phyloP scores from a whole-genome alignment of 2,329 filamentous ascomycete species.

The Phyllachora maydis region DNA sequence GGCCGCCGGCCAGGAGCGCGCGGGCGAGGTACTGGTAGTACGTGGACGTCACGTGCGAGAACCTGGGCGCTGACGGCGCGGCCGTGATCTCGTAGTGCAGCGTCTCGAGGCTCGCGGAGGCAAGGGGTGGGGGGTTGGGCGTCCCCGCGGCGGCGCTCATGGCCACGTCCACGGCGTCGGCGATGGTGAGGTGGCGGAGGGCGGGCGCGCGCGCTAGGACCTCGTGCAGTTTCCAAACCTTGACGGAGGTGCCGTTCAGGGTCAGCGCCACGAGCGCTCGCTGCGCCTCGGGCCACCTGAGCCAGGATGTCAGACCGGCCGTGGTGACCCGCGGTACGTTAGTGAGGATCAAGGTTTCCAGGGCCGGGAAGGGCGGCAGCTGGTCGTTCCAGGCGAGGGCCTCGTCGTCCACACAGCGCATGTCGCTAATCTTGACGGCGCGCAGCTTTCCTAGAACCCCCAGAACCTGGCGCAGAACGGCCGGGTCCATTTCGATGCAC shows the following conservation, averaged over 20 bases:
- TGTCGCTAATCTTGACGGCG: slow-evolving; percentile 54
- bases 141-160: slow-evolving; percentile 24
- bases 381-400: slow-evolving; percentile 48
- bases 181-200: slow-evolving; percentile 35
- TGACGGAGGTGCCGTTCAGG: slow-evolving; percentile 51
- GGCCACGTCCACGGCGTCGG: slow-evolving; percentile 24
- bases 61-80: slow-evolving; percentile 32
- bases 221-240: slow-evolving; percentile 35
- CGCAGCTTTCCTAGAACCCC: slow-evolving; percentile 43
- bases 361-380: slow-evolving; percentile 51
- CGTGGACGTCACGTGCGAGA: slow-evolving; percentile 28
- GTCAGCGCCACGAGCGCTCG: slow-evolving; percentile 45
- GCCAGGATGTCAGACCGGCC: slow-evolving; percentile 46
- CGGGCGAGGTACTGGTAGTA: slow-evolving; percentile 76
- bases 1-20: slow-evolving; percentile 56
- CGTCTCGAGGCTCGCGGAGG: slow-evolving; percentile 46
- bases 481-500: slow-evolving; percentile 47
- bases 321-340: slow-evolving; percentile 53
- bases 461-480: slow-evolving; percentile 49
- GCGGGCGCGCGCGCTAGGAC: slow-evolving; percentile 35
- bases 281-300: slow-evolving; percentile 38
- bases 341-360: slow-evolving; percentile 54
- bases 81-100: slow-evolving; percentile 71
- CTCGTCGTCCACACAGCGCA: slow-evolving; percentile 52
- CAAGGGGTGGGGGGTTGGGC: slow-evolving; percentile 33